A percentile compares a stretch with the other conserved stretches of the same genome.
These are phyloP conservation scores for Verticillium albo-atrum DNA, from an alignment of 2,329 filamentous ascomycete species.

Conservation along the genomic window DNA sequence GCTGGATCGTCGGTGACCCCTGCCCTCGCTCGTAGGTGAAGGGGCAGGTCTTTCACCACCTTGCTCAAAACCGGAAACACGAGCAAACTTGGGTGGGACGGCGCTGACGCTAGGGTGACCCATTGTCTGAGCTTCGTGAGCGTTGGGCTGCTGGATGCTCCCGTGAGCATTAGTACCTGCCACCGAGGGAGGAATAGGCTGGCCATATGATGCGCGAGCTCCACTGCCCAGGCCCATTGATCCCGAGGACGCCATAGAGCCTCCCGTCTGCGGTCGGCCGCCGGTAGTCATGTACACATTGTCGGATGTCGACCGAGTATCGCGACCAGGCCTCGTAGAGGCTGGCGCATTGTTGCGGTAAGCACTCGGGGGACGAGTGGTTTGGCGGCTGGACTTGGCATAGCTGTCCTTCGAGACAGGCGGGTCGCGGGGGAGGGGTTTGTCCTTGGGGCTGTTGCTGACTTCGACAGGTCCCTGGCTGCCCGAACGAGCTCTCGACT, in stretches of 20 bases:
- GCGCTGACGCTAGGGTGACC: constrained; percentile 55
- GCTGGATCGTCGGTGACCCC: constrained; percentile 65
- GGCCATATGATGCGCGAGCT: constrained; percentile 73
- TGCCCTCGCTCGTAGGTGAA: constrained; percentile 25
- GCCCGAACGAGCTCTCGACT: constrained; percentile 41
- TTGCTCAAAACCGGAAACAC: constrained; percentile 54
- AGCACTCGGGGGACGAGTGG: constrained; percentile 43
- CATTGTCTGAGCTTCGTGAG: constrained; percentile 59
- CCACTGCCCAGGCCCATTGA: constrained; percentile 55
- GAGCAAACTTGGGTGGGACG: constrained; percentile 54
- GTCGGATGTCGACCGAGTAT: constrained; percentile 53
- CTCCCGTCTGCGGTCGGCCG: constrained; percentile 72
- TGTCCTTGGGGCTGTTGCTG: constrained; percentile 38
- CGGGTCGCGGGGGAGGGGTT: constrained; percentile 57
- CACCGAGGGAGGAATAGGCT: constrained; percentile 81
- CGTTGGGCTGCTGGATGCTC: constrained; percentile 76
- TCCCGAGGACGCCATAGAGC: constrained; percentile 66
- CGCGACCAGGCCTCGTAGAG: constrained; percentile 42
- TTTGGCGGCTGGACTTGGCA: constrained; percentile 25
- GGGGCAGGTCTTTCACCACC: constrained; percentile 5
- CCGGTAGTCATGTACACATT: constrained; percentile 41
- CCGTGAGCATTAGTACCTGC: constrained; percentile 87
- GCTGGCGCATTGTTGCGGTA: constrained; percentile 30
- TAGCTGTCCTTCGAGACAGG: constrained; percentile 40
- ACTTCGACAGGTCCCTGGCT: constrained; percentile 48